Evolutionary conservation across 176 grass and related monocot species (phyloP), one percentile per base, ranked within the genome.

Genomic region (Musa troglodytarum): DNA sequence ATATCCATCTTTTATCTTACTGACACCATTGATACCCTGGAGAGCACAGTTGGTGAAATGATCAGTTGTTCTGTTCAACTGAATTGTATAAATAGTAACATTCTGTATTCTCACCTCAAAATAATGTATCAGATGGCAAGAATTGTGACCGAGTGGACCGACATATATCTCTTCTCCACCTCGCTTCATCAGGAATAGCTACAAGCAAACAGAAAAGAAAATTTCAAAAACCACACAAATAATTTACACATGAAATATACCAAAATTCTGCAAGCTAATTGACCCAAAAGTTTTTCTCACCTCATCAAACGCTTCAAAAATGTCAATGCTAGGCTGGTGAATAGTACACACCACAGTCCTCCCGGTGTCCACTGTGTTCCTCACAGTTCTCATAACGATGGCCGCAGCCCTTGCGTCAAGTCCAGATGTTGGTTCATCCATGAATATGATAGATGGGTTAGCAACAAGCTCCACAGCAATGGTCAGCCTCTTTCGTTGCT

Each of bases 221-320:
- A 81, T 56, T 74, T 56, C 50, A 22, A 52, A 11, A 9, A 53
- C 13, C 15, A 80, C 52, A 34, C 34, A 43, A 49, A 54, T 71
- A 8, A 63, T 59, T 63, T 49, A 50, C 28, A 55, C 64, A 10
- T n/a, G 59, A 28, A 49, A 74, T 49, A 21, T 28, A n/a, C n/a
- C 58, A 76, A 2, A 58, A 66, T 51, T 11, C 22, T 74, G 24
- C 29, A 63, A 76, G n/a, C 12, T 77, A 80, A 19, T 11, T 17
- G 16, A 50, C 1, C 53, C 0, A 6, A 20, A 82, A 49, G 54
- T 54, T 19, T 74, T 50, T 53, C 79, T 68, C 50, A 96, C 92
- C 87, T 96, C 92, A 86, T 96, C 89, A 29, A 96, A 96, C 52
- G 92, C 85, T 96, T 96, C 92, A 86, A 96, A 96, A 72, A 96